A percentile compares a stretch with the other conserved stretches of the same genome.
Conservation (phyloP, 257 asterid genomes). For the Forsythia suspensa region DNA sequence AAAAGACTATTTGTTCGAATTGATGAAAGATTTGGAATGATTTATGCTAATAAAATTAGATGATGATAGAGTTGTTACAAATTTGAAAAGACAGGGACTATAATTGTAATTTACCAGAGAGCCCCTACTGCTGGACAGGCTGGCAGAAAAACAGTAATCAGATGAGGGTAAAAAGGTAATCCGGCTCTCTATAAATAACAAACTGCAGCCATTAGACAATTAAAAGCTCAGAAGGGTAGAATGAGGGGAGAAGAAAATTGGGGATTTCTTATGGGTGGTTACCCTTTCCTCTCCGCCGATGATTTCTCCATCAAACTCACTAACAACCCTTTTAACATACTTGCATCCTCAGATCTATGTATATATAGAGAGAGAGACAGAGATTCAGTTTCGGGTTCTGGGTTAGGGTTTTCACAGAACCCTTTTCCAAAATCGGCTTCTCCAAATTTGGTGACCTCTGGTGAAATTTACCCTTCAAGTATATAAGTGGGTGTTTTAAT, state of each 20-base stretch:
- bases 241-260: neutral
- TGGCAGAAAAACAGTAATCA: too few relatives aligned
- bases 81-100: too few relatives aligned
- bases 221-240: neutral
- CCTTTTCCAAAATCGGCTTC: neutral
- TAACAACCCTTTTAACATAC: neutral
- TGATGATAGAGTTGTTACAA: too few relatives aligned
- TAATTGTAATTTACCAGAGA: too few relatives aligned
- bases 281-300: constrained; percentile 19
- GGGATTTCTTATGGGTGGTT: constrained; percentile 39
- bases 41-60: too few relatives aligned
- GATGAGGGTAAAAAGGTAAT: too few relatives aligned
- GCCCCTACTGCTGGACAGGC: too few relatives aligned
- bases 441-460: neutral
- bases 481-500: too few relatives aligned
- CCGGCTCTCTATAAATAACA: too few relatives aligned
- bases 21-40: too few relatives aligned
- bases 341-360: too few relatives aligned
- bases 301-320: neutral
- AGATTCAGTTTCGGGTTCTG: neutral
- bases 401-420: neutral
- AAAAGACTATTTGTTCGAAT: too few relatives aligned
- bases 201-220: neutral
- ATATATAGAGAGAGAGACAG: neutral
- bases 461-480: neutral